A percentile compares a stretch with the other conserved stretches of the same genome.
These are phyloP conservation scores for Podila minutissima DNA, from an alignment of 192 early-diverging fungal species.

Conservation along the genomic window DNA sequence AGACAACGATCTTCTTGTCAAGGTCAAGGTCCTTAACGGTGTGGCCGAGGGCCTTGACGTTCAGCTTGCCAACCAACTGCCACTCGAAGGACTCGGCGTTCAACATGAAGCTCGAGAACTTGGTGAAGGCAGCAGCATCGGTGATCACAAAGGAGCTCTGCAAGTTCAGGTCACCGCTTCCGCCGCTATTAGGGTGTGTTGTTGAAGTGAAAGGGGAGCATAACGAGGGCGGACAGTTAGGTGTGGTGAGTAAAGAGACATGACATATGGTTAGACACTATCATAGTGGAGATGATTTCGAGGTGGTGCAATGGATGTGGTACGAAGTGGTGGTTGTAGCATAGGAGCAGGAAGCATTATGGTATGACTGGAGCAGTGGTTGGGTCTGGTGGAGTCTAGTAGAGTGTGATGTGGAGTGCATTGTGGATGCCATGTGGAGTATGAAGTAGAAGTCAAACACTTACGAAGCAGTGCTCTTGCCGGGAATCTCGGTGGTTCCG, in stretches of 20 bases:
- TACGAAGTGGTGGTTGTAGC: too few relatives aligned
- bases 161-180: neutral
- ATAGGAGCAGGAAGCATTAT: neutral
- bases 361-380: too few relatives aligned
- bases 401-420: neutral
- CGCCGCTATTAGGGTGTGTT: neutral
- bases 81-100: slow-evolving; percentile 43
- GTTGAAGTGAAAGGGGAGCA: neutral
- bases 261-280: too few relatives aligned
- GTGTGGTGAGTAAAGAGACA: neutral
- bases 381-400: too few relatives aligned
- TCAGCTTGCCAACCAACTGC: slow-evolving; percentile 39
- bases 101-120: slow-evolving; percentile 57
- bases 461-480: slow-evolving; percentile 12
- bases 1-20: slow-evolving; percentile 51
- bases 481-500: slow-evolving; percentile 14
- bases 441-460: neutral
- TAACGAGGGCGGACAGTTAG: neutral
- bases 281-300: too few relatives aligned
- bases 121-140: slow-evolving; percentile 42
- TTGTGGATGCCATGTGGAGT: neutral
- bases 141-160: slow-evolving; percentile 30
- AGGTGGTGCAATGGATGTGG: too few relatives aligned
- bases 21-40: slow-evolving; percentile 53
- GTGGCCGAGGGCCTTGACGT: slow-evolving; percentile 45